A percentile compares a stretch with the other conserved stretches of the same genome.
phyloP scores from a whole-genome alignment of 495 filamentous ascomycete genomes.

The Aspergillus wentii region DNA sequence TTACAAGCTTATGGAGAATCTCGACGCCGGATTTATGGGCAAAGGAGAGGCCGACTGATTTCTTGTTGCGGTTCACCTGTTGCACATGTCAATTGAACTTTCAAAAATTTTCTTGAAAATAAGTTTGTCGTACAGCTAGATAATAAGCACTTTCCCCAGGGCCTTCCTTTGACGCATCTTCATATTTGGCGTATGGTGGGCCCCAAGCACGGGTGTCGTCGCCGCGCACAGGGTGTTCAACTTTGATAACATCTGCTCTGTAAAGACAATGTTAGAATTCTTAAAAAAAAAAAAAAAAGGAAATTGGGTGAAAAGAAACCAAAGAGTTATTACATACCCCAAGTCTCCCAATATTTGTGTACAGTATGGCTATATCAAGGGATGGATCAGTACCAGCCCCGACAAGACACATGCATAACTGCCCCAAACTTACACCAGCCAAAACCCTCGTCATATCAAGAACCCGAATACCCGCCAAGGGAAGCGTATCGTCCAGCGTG shows the following conservation, averaged over 20 bases:
- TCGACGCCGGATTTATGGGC: constrained; percentile 75
- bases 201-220: constrained; percentile 98
- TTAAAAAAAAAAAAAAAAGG: too few relatives aligned
- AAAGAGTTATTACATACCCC: constrained; percentile 56
- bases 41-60: constrained; percentile 87
- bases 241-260: constrained; percentile 94
- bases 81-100: constrained; percentile 1
- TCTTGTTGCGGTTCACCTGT: constrained; percentile 95
- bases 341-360: constrained; percentile 96
- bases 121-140: constrained; percentile 58
- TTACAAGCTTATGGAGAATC: constrained; percentile 79
- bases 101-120: neutral
- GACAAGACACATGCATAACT: neutral
- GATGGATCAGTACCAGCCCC: constrained; percentile 15
- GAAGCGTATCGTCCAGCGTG: constrained; percentile 42
- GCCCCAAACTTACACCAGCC: constrained; percentile 71
- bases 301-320: neutral
- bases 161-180: constrained; percentile 55
- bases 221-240: constrained; percentile 86
- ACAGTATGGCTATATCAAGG: constrained; percentile 90
- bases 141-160: constrained; percentile 96
- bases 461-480: constrained; percentile 79
- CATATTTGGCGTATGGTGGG: constrained; percentile 82
- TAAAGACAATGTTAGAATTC: constrained; percentile 1
- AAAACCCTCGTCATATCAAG: constrained; percentile 96